Evolutionary conservation across 257 asterid genomes (phyloP).

Genomic region (Linaria vulgaris): DNA sequence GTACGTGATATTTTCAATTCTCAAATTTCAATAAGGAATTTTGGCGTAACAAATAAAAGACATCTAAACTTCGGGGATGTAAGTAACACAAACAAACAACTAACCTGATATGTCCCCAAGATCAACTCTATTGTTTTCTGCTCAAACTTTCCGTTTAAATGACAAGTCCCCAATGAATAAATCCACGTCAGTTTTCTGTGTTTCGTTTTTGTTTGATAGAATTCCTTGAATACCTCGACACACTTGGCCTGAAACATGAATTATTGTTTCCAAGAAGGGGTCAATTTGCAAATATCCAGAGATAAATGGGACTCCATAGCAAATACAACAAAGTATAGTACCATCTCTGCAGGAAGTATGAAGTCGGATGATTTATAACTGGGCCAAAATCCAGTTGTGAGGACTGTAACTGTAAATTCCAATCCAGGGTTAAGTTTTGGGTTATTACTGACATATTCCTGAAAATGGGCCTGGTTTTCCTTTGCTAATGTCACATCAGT

Average conservation of each 20-base stretch:
- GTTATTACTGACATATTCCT: constrained; percentile 38
- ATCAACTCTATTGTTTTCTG: constrained; percentile 47
- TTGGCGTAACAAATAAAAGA: too few species aligned
- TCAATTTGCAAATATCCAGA: background rate
- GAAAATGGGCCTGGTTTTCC: constrained; percentile 44
- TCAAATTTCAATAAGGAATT: too few species aligned
- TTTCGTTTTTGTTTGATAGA: constrained; percentile 39
- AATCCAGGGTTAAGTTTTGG: constrained; percentile 40
- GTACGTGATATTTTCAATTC: too few species aligned
- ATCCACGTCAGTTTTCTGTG: constrained; percentile 57
- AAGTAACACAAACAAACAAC: background rate
- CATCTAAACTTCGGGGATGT: too few species aligned
- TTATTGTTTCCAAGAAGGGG: background rate
- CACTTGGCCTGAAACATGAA: constrained; percentile 50
- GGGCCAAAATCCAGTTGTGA: constrained; percentile 70
- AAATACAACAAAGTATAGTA: constrained; percentile 18
- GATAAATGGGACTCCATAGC: background rate
- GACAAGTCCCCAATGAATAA: constrained; percentile 52
- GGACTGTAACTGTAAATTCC: constrained; percentile 49
- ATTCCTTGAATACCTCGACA: constrained; percentile 52
- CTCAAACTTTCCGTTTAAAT: constrained; percentile 46
- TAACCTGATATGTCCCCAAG: constrained; percentile 53
- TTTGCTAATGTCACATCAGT: constrained; percentile 52
- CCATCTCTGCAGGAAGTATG: constrained; percentile 62
- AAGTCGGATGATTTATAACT: constrained; percentile 54